Conservation (phyloP, 2,329 filamentous ascomycete genomes). For the Monilinia fructicola region DNA sequence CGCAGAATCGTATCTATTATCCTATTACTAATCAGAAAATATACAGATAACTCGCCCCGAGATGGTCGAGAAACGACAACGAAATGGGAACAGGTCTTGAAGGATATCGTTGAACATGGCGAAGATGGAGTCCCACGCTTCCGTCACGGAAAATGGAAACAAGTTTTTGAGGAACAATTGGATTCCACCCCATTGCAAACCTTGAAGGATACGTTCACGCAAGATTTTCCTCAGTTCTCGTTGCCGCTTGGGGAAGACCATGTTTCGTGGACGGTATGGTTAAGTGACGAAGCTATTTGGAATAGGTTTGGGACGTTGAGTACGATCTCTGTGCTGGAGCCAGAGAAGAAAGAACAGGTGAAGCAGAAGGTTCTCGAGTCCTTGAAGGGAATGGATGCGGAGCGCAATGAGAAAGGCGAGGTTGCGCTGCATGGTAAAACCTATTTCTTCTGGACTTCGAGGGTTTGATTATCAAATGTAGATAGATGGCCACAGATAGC, state of each 20-base stretch:
- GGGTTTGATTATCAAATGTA: conserved; percentile 39
- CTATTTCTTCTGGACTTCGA: conserved; percentile 60
- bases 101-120: conserved; percentile 56
- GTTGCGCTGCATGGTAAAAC: conserved; percentile 64
- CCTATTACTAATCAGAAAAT: conserved; percentile 22
- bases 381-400: conserved; percentile 52
- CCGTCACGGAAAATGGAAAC: conserved; percentile 62
- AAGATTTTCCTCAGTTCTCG: conserved; percentile 53
- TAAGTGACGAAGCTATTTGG: conserved; percentile 61
- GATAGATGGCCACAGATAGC: conserved; percentile 10
- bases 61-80: conserved; percentile 53
- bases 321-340: conserved; percentile 61
- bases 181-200: conserved; percentile 53
- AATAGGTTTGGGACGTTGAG: conserved; percentile 64
- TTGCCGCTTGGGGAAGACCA: conserved; percentile 59
- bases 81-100: conserved; percentile 61
- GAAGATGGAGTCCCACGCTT: conserved; percentile 64
- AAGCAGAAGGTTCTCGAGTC: conserved; percentile 54
- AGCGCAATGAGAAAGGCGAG: conserved; percentile 60
- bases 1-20: conserved; percentile 14
- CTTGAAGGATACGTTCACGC: conserved; percentile 46
- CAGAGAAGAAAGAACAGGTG: conserved; percentile 50
- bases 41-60: conserved; percentile 61
- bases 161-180: conserved; percentile 62
- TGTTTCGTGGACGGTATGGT: conserved; percentile 57